Evolutionary conservation across 768 basidiomycete species (phyloP).

Genomic region (Suillus clintonianus): DNA sequence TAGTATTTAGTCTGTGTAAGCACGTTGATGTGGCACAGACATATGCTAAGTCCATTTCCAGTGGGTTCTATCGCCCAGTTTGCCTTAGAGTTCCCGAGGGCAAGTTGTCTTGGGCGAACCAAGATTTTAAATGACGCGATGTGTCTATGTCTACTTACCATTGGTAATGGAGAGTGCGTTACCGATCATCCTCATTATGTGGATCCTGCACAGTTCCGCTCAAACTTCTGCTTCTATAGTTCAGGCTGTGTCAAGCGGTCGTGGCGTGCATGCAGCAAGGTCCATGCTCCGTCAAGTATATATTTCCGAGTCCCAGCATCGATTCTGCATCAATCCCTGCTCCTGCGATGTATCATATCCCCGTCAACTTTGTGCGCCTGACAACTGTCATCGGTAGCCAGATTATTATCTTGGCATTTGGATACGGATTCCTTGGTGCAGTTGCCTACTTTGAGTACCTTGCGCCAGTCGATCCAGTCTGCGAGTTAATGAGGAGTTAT

Average conservation of each 20-base stretch:
- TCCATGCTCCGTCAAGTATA: neutral
- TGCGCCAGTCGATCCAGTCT: neutral
- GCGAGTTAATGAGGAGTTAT: neutral
- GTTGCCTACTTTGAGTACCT: slow-evolving; percentile 1
- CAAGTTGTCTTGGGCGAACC: neutral
- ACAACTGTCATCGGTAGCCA: neutral
- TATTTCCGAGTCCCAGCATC: neutral
- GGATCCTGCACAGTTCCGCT: neutral
- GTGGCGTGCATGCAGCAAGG: neutral
- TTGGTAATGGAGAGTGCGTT: neutral
- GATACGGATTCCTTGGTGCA: slow-evolving; percentile 8
- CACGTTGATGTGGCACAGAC: too few relatives aligned
- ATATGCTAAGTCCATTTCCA: neutral
- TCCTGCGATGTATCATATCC: neutral
- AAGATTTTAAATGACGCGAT: neutral
- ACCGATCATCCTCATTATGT: neutral
- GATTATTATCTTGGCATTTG: slow-evolving; percentile 4
- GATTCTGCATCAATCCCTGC: neutral
- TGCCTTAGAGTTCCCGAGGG: neutral
- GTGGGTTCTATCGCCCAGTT: neutral
- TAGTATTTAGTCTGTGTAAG: too few relatives aligned
- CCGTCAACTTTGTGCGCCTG: neutral
- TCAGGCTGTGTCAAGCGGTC: neutral
- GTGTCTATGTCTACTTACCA: neutral
- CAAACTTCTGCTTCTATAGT: neutral